phyloP scores from a whole-genome alignment of 169 alveolate genomes.

The Plasmodium fragile region DNA sequence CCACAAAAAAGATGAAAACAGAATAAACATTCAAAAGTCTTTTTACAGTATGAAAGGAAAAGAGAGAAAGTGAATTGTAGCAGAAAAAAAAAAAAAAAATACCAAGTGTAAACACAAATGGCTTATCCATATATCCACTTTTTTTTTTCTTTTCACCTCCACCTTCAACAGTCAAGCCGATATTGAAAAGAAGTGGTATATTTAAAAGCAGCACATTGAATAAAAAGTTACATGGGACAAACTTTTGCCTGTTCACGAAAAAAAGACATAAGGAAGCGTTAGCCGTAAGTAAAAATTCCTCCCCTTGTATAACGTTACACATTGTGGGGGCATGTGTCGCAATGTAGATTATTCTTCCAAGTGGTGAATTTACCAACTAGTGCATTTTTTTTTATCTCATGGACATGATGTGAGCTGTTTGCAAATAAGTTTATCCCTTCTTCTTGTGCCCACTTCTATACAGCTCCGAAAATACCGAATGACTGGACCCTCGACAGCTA shows the following conservation, averaged over 20 bases:
- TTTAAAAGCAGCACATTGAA: slow-evolving; percentile 8
- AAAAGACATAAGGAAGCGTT: slow-evolving; percentile 87
- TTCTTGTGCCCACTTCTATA: not conserved
- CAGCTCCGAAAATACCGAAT: slow-evolving; percentile 85
- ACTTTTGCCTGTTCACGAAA: slow-evolving; percentile 78
- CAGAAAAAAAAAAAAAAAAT: too few relatives aligned
- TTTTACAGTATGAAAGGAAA: slow-evolving; percentile 46
- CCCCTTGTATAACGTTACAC: not conserved
- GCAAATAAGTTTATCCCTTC: not conserved
- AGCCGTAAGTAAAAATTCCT: slow-evolving; percentile 64
- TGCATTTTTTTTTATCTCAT: not conserved
- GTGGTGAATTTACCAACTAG: not conserved
- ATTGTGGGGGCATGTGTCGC: not conserved
- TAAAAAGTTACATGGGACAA: slow-evolving; percentile 34
- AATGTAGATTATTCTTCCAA: slow-evolving; percentile 5
- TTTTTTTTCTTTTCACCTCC: not conserved
- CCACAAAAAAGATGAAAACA: slow-evolving; percentile 41
- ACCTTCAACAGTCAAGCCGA: slow-evolving; percentile 17
- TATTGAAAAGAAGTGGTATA: slow-evolving; percentile 10
- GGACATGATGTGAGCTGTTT: not conserved
- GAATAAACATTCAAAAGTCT: slow-evolving; percentile 28
- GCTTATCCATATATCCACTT: not conserved
- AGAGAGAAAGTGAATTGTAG: not conserved
- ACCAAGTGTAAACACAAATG: not conserved
- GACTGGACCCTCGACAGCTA: slow-evolving; percentile 83